Evolutionary conservation across 495 filamentous ascomycete genomes (phyloP).

Genomic region (Lasiosphaeria ovina): DNA sequence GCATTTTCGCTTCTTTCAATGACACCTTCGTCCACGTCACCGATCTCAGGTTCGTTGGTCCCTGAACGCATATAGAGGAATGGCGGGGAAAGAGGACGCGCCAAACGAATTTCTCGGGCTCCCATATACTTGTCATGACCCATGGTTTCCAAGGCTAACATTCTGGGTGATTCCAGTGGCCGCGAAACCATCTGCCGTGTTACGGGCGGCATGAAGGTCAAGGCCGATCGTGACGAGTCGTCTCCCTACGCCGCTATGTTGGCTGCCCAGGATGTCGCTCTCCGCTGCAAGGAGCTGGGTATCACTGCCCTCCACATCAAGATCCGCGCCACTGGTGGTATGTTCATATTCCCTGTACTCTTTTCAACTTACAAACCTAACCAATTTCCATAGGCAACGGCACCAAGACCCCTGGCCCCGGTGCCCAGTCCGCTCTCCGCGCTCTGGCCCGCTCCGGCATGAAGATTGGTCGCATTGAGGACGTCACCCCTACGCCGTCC

Average conservation of each 20-base stretch:
- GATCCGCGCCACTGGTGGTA: slow-evolving; percentile 98
- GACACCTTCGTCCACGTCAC: slow-evolving; percentile 87
- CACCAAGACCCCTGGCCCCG: slow-evolving; percentile 98
- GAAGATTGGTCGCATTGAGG: slow-evolving; percentile 99
- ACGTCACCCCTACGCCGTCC: slow-evolving; percentile 97
- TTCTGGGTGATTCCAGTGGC: slow-evolving; percentile 74
- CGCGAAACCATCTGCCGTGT: slow-evolving; percentile 99
- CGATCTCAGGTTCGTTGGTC: slow-evolving; percentile 82
- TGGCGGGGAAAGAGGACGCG: slow-evolving; percentile 10
- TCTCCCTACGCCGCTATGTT: slow-evolving; percentile 99
- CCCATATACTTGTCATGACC: slow-evolving; percentile 5
- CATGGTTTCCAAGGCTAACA: slow-evolving; percentile 56
- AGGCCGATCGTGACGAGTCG: slow-evolving; percentile 99
- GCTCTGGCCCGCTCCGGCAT: slow-evolving; percentile 97
- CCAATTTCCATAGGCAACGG: slow-evolving; percentile 66
- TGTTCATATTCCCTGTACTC: slow-evolving; percentile 17
- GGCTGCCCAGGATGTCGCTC: slow-evolving; percentile 93
- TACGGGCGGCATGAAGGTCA: slow-evolving; percentile 99
- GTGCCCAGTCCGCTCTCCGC: slow-evolving; percentile 97
- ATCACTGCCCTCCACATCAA: slow-evolving; percentile 99
- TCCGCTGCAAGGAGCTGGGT: slow-evolving; percentile 98
- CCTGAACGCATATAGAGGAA: slow-evolving; percentile 28
- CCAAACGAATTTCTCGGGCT: background rate
- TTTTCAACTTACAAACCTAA: slow-evolving; percentile 1
- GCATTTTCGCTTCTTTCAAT: slow-evolving; percentile 99